Conservation (phyloP, 192 early-diverging fungal species). For the Entophlyctis helioformis region DNA sequence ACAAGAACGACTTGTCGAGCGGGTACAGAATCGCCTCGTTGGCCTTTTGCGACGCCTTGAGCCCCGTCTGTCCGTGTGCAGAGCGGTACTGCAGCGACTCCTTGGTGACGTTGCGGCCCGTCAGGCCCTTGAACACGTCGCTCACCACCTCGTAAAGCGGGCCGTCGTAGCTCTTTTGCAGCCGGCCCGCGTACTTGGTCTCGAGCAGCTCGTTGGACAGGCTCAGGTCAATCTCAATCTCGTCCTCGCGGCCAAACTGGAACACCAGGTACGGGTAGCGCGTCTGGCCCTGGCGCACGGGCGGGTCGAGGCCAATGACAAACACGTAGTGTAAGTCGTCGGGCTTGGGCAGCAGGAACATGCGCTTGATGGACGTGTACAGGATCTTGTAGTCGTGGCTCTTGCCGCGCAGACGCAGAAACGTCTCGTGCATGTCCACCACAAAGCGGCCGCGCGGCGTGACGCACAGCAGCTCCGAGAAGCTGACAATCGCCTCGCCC, state of each 20-base stretch:
- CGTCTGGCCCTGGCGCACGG: conserved; percentile 93
- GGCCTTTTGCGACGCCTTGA: conserved; percentile 95
- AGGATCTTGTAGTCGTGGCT: conserved; percentile 96
- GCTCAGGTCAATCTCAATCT: conserved; percentile 70
- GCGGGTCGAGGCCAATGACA: conserved; percentile 89
- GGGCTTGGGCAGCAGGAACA: conserved; percentile 87
- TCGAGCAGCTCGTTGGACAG: conserved; percentile 53
- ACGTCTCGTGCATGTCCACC: conserved; percentile 82
- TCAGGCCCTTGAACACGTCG: conserved; percentile 72
- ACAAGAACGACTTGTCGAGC: conserved; percentile 85
- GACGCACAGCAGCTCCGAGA: conserved; percentile 79
- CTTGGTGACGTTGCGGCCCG: conserved; percentile 61
- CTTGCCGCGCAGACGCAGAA: conserved; percentile 91
- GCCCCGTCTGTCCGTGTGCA: conserved; percentile 61
- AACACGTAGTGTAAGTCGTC: conserved; percentile 88
- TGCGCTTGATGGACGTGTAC: conserved; percentile 67
- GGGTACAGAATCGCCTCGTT: conserved; percentile 93
- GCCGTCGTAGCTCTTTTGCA: conserved; percentile 77
- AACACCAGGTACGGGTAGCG: conserved; percentile 89
- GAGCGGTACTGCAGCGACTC: no score
- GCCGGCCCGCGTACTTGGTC: conserved; percentile 57
- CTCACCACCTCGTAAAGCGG: conserved; percentile 76
- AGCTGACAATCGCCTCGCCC: conserved; percentile 81
- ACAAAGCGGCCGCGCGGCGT: conserved; percentile 94
- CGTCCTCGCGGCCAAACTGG: conserved; percentile 91